These are phyloP conservation scores for Entonaema liquescens DNA, from an alignment of 495 filamentous ascomycete species.

Conservation along the genomic window DNA sequence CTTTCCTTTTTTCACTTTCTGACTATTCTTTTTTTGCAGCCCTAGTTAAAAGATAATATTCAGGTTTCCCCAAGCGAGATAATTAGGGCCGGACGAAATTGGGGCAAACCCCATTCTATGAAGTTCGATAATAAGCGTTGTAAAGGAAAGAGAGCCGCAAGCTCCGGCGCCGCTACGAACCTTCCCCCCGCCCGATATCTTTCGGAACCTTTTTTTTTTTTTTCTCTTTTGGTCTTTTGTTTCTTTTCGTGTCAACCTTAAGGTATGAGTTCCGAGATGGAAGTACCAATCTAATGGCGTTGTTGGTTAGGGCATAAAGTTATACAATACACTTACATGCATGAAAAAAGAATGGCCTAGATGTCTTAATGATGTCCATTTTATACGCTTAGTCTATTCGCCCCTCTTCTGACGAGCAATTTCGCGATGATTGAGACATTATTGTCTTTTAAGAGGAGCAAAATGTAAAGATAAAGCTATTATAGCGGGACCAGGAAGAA, in stretches of 20 bases:
- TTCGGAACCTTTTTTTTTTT: background rate
- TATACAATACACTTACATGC: background rate
- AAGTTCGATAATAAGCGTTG: constrained; percentile 6
- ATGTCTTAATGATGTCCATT: background rate
- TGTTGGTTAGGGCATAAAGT: background rate
- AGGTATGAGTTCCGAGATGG: constrained; percentile 17
- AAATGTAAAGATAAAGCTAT: background rate
- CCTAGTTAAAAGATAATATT: background rate
- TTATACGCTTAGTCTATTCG: no score
- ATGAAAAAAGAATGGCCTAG: background rate
- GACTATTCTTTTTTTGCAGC: background rate
- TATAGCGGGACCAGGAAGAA: constrained; percentile 17
- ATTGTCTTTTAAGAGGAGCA: background rate
- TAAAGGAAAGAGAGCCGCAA: constrained; percentile 22
- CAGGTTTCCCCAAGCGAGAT: constrained; percentile 2
- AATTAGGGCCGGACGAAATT: constrained; percentile 31
- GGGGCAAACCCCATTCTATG: constrained; percentile 16
- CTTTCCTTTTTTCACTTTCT: background rate
- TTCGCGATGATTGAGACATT: background rate
- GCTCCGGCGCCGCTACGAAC: constrained; percentile 17
- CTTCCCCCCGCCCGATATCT: background rate
- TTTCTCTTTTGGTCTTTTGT: background rate
- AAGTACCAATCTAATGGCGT: background rate
- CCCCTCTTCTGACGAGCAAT: background rate
- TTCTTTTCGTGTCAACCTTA: background rate